Base-by-base conservation (phyloP, 2,329 filamentous ascomycete genomes). In the Colletotrichum sp. region DNA sequence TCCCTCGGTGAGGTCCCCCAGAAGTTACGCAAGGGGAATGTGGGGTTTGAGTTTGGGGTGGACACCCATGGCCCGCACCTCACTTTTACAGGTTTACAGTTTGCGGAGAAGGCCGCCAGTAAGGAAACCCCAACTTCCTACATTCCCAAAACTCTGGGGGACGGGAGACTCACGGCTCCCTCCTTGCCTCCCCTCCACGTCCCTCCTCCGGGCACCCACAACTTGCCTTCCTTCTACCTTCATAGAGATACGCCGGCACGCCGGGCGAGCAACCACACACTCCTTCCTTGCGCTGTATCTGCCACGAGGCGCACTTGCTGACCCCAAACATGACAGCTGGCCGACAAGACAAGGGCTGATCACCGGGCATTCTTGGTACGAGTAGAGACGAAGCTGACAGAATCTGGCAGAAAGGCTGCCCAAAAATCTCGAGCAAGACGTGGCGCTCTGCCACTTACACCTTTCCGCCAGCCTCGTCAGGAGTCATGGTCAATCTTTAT, bases 141-240 rank as follows among this genome's bases (percentile, higher is more conserved):
- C 73, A 58, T 67, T 72, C 73, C 69, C 73, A 36, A 68, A 72
- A 72, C 55, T 75, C 69, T 24, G 63, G 63, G 69, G 69, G 68
- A 67, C 8, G n/a, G 24, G 36, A 66, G 64, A 28, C 43, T 52
- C 38, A 55, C 16, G 36, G 64, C 26, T 65, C 32, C 24, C 21
- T n/a, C 24, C 48, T 34, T 21, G 24, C 30, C 64, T 32, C 38
- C 36, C 8, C 13, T 57, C 66, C 64, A 52, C 63, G 18, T 43
- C 13, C 30, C 13, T 52, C 38, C 10, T 43, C 34, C 9, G 13
- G 28, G 21, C 64, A n/a, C n/a, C 38, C n/a, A 38, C n/a, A 30
- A 26, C 34, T 36, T 65, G 9, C n/a, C n/a, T 52, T 52, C 43
- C 43, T 13, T 52, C n/a, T 48, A 48, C 38, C 36, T 38, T 18